These are phyloP conservation scores for Raphanus hybrid DNA, from an alignment of 441 rosid species.

Conservation along the genomic window DNA sequence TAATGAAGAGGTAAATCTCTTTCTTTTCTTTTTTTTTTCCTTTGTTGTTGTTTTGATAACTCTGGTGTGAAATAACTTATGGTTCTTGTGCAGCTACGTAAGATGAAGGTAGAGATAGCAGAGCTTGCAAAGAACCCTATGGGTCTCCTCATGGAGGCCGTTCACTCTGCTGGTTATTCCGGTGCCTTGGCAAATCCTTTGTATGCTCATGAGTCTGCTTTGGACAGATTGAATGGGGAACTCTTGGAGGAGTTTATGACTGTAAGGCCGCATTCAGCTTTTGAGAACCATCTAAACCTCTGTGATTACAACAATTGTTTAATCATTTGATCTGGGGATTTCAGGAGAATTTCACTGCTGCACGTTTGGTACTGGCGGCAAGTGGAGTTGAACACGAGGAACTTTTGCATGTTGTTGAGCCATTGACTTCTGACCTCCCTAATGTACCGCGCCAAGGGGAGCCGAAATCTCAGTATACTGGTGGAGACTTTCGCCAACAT, in stretches of 20 bases:
- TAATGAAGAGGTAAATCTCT: slow-evolving; percentile 71
- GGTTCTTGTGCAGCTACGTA: slow-evolving; percentile 35
- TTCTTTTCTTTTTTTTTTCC: background rate
- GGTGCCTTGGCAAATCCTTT: slow-evolving; percentile 90
- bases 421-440: slow-evolving; percentile 79
- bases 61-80: background rate
- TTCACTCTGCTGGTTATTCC: slow-evolving; percentile 81
- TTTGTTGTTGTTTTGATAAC: slow-evolving; percentile 1
- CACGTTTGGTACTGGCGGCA: slow-evolving; percentile 87
- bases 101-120: slow-evolving; percentile 66
- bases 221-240: slow-evolving; percentile 56
- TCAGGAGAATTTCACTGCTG: slow-evolving; percentile 82
- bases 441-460: slow-evolving; percentile 46
- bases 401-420: slow-evolving; percentile 74
- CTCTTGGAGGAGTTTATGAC: slow-evolving; percentile 73
- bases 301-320: slow-evolving; percentile 3
- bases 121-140: slow-evolving; percentile 77
- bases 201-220: slow-evolving; percentile 67
- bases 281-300: slow-evolving; percentile 1
- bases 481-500: slow-evolving; percentile 87
- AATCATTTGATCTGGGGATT: slow-evolving; percentile 37
- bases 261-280: slow-evolving; percentile 51
- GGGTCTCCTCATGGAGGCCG: slow-evolving; percentile 80
- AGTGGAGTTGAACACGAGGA: slow-evolving; percentile 83
- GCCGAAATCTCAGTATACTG: slow-evolving; percentile 79